Evolutionary conservation across 495 filamentous ascomycete genomes (phyloP).

Genomic region (Neurospora discreta): DNA sequence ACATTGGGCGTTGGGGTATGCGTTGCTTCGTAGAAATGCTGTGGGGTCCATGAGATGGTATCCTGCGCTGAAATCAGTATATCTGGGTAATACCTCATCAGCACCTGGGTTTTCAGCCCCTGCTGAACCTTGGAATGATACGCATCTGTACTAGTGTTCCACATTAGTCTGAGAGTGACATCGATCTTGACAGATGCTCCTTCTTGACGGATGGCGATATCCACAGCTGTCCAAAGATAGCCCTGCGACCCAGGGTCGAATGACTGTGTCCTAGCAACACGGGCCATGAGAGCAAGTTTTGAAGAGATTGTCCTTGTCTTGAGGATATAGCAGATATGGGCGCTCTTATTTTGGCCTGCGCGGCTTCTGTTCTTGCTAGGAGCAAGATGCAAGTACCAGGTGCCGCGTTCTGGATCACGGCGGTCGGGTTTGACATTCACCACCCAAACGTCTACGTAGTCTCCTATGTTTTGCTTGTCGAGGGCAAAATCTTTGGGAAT

Average conservation of each 20-base stretch:
- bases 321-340: conserved; percentile 1
- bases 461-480: conserved; percentile 5
- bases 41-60: conserved; percentile 18
- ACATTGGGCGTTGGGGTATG: conserved; percentile 21
- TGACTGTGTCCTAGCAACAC: conserved; percentile 2
- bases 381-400: conserved; percentile 5
- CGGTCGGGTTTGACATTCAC: background rate
- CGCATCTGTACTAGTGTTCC: conserved; percentile 13
- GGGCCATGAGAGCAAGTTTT: background rate
- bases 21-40: conserved; percentile 36
- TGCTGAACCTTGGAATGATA: conserved; percentile 7
- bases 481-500: background rate
- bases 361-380: conserved; percentile 1
- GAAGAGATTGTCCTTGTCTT: conserved; percentile 1
- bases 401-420: background rate
- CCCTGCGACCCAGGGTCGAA: conserved; percentile 9
- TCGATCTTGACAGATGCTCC: conserved; percentile 5
- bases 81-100: conserved; percentile 20
- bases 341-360: background rate
- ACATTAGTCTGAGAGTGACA: conserved; percentile 12
- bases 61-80: background rate
- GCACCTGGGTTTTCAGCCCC: conserved; percentile 7
- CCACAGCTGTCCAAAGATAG: conserved; percentile 14
- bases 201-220: conserved; percentile 8
- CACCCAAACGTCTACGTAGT: background rate